Conservation (phyloP, 805 yeast species). For the Candida nemodendra region DNA sequence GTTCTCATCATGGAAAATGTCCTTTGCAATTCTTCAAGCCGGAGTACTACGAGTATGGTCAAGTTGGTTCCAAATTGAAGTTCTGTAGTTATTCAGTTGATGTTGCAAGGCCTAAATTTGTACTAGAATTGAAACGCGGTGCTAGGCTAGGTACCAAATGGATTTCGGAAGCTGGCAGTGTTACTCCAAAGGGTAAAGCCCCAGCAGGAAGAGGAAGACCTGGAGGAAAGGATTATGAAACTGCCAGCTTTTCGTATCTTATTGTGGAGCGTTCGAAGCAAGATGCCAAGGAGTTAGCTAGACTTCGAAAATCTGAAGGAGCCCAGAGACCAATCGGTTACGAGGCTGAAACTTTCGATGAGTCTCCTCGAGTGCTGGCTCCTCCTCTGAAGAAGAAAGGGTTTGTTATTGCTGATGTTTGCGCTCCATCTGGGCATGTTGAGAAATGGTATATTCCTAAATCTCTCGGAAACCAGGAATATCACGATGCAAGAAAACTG, state of each 20-base stretch:
- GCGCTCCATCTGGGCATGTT: constrained; percentile 74
- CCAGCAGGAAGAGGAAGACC: constrained; percentile 78
- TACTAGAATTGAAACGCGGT: constrained; percentile 86
- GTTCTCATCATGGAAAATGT: constrained; percentile 82
- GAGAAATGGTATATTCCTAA: constrained; percentile 89
- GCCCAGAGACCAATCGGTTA: constrained; percentile 27
- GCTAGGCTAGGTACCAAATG: constrained; percentile 68
- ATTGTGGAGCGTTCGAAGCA: constrained; percentile 59
- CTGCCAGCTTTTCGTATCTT: constrained; percentile 71
- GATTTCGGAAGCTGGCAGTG: constrained; percentile 56
- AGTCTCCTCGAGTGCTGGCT: constrained; percentile 73
- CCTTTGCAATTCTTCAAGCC: constrained; percentile 83
- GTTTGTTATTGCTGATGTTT: constrained; percentile 75
- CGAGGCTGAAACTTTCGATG: constrained; percentile 27
- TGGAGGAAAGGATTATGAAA: constrained; percentile 66
- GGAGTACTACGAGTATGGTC: constrained; percentile 51
- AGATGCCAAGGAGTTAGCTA: constrained; percentile 30
- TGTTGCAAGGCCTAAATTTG: constrained; percentile 73
- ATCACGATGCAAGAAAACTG: constrained; percentile 89
- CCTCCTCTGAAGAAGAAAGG: constrained; percentile 78
- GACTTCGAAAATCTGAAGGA: constrained; percentile 16
- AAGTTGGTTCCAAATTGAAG: constrained; percentile 56
- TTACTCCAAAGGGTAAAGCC: constrained; percentile 47
- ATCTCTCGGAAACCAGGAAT: constrained; percentile 67
- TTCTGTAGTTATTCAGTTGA: constrained; percentile 76